Evolutionary conservation across 352 stramenopile genomes (phyloP).

Genomic region (Pythium chondricola): DNA sequence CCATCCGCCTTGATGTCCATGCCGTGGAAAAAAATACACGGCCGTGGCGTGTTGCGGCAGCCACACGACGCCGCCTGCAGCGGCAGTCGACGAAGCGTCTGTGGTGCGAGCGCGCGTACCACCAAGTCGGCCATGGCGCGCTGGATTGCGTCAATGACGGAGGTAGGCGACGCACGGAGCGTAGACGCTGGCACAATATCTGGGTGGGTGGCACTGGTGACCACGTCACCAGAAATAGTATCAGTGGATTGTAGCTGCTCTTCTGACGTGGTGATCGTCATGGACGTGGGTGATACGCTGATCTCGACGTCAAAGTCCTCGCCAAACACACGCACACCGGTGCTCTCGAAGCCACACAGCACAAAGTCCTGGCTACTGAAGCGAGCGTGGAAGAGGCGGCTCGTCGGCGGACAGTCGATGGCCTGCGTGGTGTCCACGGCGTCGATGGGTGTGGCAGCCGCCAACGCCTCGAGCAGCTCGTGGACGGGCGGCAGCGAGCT

Average conservation of each 20-base stretch:
- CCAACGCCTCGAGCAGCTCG: constrained; percentile 28
- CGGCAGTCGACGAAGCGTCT: constrained; percentile 16
- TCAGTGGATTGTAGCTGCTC: too few species aligned
- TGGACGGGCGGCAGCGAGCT: constrained; percentile 19
- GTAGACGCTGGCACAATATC: background rate
- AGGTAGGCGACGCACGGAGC: background rate
- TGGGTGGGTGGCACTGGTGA: background rate
- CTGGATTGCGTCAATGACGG: background rate
- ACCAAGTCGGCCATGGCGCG: background rate
- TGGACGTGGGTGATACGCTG: background rate
- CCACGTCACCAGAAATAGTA: background rate
- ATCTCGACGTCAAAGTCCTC: constrained; percentile 34
- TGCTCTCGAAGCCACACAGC: constrained; percentile 28
- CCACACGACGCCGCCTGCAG: constrained; percentile 20
- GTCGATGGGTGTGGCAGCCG: constrained; percentile 24
- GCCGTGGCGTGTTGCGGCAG: constrained; percentile 27
- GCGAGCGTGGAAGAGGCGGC: constrained; percentile 29
- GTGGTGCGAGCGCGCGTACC: constrained; percentile 14
- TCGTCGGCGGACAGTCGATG: constrained; percentile 32
- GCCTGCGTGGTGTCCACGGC: constrained; percentile 28
- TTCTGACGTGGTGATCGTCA: constrained; percentile 20
- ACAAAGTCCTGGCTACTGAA: constrained; percentile 41
- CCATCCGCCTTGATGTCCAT: constrained; percentile 27
- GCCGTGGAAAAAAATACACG: constrained; percentile 58
- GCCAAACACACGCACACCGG: constrained; percentile 31